Conservation (phyloP, 768 basidiomycete genomes). For the Collybiopsis luxurians region DNA sequence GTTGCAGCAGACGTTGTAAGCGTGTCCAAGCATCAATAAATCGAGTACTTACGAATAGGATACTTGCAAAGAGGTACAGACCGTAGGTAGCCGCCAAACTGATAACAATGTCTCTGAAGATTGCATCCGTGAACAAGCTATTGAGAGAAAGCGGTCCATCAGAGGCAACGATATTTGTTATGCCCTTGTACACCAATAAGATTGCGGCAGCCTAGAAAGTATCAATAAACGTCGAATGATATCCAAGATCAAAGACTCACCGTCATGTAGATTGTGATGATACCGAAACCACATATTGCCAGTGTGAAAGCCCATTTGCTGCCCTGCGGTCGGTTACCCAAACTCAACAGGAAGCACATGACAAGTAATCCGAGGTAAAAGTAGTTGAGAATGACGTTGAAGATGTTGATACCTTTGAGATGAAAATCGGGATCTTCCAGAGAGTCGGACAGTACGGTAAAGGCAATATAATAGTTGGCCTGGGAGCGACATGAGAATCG, state of each 20-base stretch:
- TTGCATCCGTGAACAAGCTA: conserved; percentile 71
- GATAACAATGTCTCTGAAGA: conserved; percentile 71
- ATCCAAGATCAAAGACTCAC: conserved; percentile 34
- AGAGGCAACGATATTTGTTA: conserved; percentile 53
- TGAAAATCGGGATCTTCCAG: conserved; percentile 65
- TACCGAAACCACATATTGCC: conserved; percentile 82
- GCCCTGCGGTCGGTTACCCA: conserved; percentile 93
- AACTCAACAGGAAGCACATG: conserved; percentile 81
- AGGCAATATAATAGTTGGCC: conserved; percentile 93
- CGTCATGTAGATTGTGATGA: conserved; percentile 97
- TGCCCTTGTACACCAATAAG: conserved; percentile 79
- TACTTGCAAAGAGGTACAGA: conserved; percentile 77
- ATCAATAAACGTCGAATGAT: conserved; percentile 5
- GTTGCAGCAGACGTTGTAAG: conserved; percentile 7
- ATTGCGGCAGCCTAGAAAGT: conserved; percentile 63
- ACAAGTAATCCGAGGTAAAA: conserved; percentile 85
- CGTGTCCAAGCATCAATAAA: too few species aligned
- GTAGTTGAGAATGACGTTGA: conserved; percentile 82
- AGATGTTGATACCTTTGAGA: conserved; percentile 58
- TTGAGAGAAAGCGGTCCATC: conserved; percentile 46
- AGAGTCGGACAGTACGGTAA: conserved; percentile 71
- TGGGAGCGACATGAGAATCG: conserved; percentile 18
- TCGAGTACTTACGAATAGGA: conserved; percentile 71
- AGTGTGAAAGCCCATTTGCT: conserved; percentile 83
- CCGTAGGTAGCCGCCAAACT: conserved; percentile 79